These are phyloP conservation scores for Suhomyces maxii DNA, from an alignment of 1,139 yeast species.

Conservation along the genomic window DNA sequence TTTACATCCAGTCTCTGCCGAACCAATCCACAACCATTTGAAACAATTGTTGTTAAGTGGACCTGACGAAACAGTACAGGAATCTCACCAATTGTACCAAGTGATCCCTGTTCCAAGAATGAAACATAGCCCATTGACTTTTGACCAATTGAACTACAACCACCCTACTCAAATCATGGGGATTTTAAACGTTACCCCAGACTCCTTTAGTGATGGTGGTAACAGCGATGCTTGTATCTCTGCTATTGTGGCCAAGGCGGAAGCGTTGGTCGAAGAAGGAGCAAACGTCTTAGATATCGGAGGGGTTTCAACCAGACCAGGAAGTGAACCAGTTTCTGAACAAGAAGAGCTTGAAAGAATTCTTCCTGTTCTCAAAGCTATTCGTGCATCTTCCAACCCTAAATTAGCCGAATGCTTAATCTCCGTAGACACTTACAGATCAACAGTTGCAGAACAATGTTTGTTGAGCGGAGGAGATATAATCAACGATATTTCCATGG, in stretches of 20 bases:
- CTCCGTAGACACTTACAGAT: slow-evolving; percentile 83
- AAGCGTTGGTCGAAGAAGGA: slow-evolving; percentile 53
- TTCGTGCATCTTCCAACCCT: slow-evolving; percentile 43
- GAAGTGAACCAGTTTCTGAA: slow-evolving; percentile 57
- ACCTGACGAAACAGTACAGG: slow-evolving; percentile 42
- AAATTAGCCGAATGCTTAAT: slow-evolving; percentile 49
- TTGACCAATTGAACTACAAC: slow-evolving; percentile 37
- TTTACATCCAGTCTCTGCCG: slow-evolving; percentile 82
- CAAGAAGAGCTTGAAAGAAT: slow-evolving; percentile 67
- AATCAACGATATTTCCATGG: slow-evolving; percentile 89
- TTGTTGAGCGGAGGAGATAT: slow-evolving; percentile 83
- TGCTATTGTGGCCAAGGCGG: slow-evolving; percentile 37
- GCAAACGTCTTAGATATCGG: slow-evolving; percentile 82
- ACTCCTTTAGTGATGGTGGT: slow-evolving; percentile 96
- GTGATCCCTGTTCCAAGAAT: slow-evolving; percentile 45
- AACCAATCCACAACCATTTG: slow-evolving; percentile 69
- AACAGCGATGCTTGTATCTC: slow-evolving; percentile 27
- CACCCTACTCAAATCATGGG: slow-evolving; percentile 71
- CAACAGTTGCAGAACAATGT: slow-evolving; percentile 69
- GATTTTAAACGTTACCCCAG: slow-evolving; percentile 86
- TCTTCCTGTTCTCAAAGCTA: slow-evolving; percentile 64
- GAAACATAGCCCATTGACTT: slow-evolving; percentile 28
- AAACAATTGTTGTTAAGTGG: slow-evolving; percentile 50
- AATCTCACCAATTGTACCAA: slow-evolving; percentile 44
- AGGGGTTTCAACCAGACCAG: slow-evolving; percentile 91